Evolutionary conservation across 257 asterid genomes (phyloP), one percentile per base, ranked within the genome.

Genomic region (Solanum stenotomum): DNA sequence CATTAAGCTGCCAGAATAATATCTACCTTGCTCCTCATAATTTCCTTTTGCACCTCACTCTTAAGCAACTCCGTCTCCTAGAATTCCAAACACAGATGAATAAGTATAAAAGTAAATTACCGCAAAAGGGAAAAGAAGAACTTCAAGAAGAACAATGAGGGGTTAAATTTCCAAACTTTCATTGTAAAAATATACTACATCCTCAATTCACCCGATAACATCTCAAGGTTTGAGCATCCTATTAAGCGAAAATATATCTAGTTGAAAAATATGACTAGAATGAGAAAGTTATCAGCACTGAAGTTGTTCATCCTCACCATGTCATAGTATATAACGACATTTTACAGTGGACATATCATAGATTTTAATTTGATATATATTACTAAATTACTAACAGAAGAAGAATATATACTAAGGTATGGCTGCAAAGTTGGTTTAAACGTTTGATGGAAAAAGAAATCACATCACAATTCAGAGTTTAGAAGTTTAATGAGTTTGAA

Each of bases 1-100:
- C 67, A 37, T 52, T 46, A 34, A 76, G 85, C 59, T 42, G 70
- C 67, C 25, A n/a, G 75, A 63, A 40, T 29, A 86, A 82, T 18
- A 38, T 42, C 44, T 89, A 92, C 94, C 94, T 92, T 91, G 63
- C 79, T 82, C 92, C 88, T 86, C 75, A 61, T 72, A 84, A 89
- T 88, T 86, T 92, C 91, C 86, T 87, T 88, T 90, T 71, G 89
- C 89, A 92, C 82, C 91, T 88, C 91, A 89, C 87, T 87, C 88
- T 87, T 91, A 67, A 92, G 94, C 88, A 89, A 86, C 85, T 91
- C 93, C 23, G 92, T 92, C 88, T 92, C 94, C 94, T 92, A 86
- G 76, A 88, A 82, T 29, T 79, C 46, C 56, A 33, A 81, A 89
- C 18, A 72, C 85, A 37, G 31, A 14, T 22, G 78, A 42, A 65